phyloP scores from a whole-genome alignment of 2,329 filamentous ascomycete genomes.

The Arthrinium puccinioides region DNA sequence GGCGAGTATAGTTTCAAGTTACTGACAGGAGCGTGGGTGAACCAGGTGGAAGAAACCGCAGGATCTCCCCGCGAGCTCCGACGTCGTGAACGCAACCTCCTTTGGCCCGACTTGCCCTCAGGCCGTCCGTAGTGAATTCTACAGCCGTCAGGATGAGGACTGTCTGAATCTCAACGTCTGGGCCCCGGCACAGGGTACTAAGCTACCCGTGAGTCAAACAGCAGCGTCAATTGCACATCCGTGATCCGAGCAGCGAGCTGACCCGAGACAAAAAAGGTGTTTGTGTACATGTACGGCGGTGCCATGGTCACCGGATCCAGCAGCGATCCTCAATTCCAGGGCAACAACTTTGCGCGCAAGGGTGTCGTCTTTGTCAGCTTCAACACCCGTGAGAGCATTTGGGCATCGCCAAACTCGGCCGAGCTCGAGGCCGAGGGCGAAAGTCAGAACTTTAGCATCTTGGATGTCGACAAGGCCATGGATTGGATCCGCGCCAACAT shows the following conservation, averaged over 20 bases:
- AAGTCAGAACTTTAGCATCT: conserved; percentile 24
- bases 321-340: conserved; percentile 31
- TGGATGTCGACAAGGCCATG: conserved; percentile 29
- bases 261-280: too few relatives aligned
- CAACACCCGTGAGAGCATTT: conserved; percentile 33
- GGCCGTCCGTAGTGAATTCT: conserved; percentile 11
- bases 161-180: conserved; percentile 35
- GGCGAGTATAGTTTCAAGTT: not conserved
- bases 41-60: conserved; percentile 22
- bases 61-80: conserved; percentile 5
- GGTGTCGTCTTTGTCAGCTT: conserved; percentile 30
- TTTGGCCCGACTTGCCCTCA: conserved; percentile 21
- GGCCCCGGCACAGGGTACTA: conserved; percentile 17
- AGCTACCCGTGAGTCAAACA: conserved; percentile 17
- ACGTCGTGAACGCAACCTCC: conserved; percentile 13
- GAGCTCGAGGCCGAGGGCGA: conserved; percentile 17
- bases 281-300: conserved; percentile 37
- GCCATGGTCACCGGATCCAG: conserved; percentile 32
- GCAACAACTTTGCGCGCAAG: conserved; percentile 27
- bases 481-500: conserved; percentile 33
- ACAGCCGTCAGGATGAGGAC: conserved; percentile 25
- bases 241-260: too few relatives aligned
- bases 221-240: too few relatives aligned
- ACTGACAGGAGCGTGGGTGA: not conserved
- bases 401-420: conserved; percentile 34